phyloP scores from a whole-genome alignment of 2,329 filamentous ascomycete genomes.

The Paecilomyces niveus region DNA sequence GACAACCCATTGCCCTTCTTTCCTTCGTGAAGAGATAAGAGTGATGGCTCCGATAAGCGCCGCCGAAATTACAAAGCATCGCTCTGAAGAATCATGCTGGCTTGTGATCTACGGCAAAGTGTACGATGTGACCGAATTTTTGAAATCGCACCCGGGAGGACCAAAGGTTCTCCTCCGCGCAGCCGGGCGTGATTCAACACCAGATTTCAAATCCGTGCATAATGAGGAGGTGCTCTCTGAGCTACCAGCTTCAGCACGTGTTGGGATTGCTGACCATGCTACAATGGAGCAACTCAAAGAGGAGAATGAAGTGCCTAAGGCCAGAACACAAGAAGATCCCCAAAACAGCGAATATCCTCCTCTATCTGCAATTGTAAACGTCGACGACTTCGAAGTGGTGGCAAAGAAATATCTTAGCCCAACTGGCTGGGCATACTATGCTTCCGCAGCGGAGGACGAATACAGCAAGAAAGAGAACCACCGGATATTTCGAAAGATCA shows the following conservation, averaged over 20 bases:
- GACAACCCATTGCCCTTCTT: background rate
- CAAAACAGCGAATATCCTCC: conserved; percentile 10
- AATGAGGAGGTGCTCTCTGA: conserved; percentile 21
- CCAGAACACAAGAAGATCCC: background rate
- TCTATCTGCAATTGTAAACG: conserved; percentile 26
- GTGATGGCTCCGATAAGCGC: background rate
- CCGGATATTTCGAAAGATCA: conserved; percentile 38
- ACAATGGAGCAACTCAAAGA: conserved; percentile 12
- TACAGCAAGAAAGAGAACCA: conserved; percentile 39
- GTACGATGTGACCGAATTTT: conserved; percentile 42
- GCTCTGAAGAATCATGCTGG: conserved; percentile 44
- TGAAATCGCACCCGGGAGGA: conserved; percentile 27
- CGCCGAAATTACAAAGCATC: conserved; percentile 43
- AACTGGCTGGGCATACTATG: conserved; percentile 38
- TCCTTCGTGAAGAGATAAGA: background rate
- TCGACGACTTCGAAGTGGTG: conserved; percentile 32
- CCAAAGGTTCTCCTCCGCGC: conserved; percentile 23
- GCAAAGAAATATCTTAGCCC: conserved; percentile 21
- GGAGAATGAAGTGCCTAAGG: background rate
- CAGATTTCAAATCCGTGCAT: conserved; percentile 29
- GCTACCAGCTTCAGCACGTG: conserved; percentile 16
- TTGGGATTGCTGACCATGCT: conserved; percentile 11
- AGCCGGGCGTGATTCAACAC: conserved; percentile 29
- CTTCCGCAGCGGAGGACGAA: conserved; percentile 45
- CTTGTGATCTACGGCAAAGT: conserved; percentile 45